phyloP scores from a whole-genome alignment of 176 grass and related monocot genomes.

The Phoenix roebelenii region DNA sequence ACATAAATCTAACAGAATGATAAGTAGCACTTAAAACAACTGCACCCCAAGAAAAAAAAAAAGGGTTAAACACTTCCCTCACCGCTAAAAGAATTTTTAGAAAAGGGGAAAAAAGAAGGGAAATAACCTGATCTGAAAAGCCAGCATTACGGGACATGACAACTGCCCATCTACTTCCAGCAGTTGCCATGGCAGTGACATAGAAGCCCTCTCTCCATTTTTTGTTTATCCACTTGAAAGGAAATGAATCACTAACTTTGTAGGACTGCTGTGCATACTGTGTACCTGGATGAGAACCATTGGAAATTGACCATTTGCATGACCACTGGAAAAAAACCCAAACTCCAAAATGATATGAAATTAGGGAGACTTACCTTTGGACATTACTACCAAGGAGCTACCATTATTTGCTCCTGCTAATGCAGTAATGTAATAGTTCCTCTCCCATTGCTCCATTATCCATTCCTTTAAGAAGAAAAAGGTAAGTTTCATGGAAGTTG shows the following conservation, averaged over 20 bases:
- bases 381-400: constrained; percentile 91
- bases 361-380: constrained; percentile 58
- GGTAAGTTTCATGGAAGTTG: too few relatives aligned
- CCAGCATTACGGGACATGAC: constrained; percentile 95
- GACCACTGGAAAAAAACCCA: too few relatives aligned
- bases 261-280: constrained; percentile 85
- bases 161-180: constrained; percentile 90
- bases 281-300: constrained; percentile 37
- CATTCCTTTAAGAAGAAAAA: constrained; percentile 54
- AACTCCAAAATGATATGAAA: constrained; percentile 7
- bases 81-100: not conserved
- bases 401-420: constrained; percentile 91
- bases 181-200: constrained; percentile 95
- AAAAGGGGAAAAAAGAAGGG: not conserved
- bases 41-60: too few relatives aligned
- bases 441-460: constrained; percentile 99
- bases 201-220: constrained; percentile 94
- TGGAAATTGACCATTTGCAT: too few relatives aligned
- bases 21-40: too few relatives aligned
- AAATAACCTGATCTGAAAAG: constrained; percentile 77
- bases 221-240: constrained; percentile 99
- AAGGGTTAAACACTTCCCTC: too few relatives aligned
- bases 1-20: too few relatives aligned
- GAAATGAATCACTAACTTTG: constrained; percentile 93
- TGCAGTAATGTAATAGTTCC: constrained; percentile 87